Conservation (phyloP, 164 flowering plant species). For the Aristolochia fimbriata region DNA sequence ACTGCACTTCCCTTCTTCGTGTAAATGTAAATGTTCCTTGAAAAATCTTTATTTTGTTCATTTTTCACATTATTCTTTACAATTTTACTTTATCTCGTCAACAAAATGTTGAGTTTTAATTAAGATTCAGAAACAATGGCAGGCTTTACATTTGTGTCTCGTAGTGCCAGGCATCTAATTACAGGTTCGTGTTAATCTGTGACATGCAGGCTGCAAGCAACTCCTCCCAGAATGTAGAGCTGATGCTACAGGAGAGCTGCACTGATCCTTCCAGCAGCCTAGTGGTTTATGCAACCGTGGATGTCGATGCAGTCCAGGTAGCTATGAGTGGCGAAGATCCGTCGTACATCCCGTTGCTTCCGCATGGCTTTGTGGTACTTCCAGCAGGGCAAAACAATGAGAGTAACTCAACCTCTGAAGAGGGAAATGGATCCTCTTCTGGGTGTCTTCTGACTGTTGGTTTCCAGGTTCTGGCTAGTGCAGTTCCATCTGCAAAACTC, state of each 20-base stretch:
- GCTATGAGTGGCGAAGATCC: constrained; percentile 88
- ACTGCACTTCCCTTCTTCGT: constrained; percentile 84
- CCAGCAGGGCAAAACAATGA: constrained; percentile 21
- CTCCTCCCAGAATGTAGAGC: constrained; percentile 81
- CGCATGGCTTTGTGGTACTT: constrained; percentile 57
- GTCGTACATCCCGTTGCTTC: constrained; percentile 82
- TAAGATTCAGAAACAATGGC: neutral
- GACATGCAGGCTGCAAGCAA: constrained; percentile 70
- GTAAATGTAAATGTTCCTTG: constrained; percentile 51
- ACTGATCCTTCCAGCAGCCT: constrained; percentile 73
- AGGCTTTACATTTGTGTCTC: no score
- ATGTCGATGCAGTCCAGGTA: constrained; percentile 61
- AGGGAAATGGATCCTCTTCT: constrained; percentile 4
- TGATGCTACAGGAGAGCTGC: constrained; percentile 93
- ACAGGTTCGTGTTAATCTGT: neutral
- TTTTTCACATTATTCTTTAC: no score
- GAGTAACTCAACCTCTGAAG: constrained; percentile 3
- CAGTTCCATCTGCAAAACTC: constrained; percentile 62
- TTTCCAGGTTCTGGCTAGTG: constrained; percentile 67
- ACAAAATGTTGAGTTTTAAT: neutral
- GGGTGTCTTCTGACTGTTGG: constrained; percentile 82
- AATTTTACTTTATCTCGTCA: neutral
- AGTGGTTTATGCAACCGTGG: constrained; percentile 69
- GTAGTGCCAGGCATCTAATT: neutral
- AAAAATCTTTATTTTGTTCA: neutral